Evolutionary conservation across 805 yeast genomes (phyloP).

Genomic region (Candida fluviatilis): DNA sequence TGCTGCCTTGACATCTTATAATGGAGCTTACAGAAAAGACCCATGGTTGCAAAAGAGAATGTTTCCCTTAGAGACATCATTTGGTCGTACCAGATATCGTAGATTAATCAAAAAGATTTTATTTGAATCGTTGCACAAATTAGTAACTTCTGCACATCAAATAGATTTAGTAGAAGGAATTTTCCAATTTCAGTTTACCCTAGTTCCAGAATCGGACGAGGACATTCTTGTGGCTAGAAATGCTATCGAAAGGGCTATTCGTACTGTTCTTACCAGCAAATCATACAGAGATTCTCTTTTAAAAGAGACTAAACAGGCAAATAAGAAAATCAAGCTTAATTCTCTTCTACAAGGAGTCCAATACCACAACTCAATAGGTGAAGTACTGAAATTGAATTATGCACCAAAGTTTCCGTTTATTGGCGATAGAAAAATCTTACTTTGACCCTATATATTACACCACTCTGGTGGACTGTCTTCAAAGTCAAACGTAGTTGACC

Average conservation of each 20-base stretch:
- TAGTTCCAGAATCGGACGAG: constrained; percentile 17
- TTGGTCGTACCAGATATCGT: constrained; percentile 22
- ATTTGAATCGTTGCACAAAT: constrained; percentile 12
- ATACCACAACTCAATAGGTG: constrained; percentile 12
- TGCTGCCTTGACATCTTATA: constrained; percentile 17
- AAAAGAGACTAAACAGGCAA: background rate
- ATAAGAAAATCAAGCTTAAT: background rate
- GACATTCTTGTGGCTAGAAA: constrained; percentile 12
- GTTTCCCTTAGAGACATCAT: constrained; percentile 31
- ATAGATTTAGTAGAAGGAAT: constrained; percentile 20
- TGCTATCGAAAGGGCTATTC: constrained; percentile 11
- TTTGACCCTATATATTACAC: constrained; percentile 15
- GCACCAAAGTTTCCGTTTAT: constrained; percentile 23
- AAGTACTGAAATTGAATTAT: constrained; percentile 1
- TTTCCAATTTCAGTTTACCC: constrained; percentile 15
- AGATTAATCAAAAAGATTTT: constrained; percentile 16
- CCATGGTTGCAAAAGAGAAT: constrained; percentile 20
- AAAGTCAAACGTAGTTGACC: constrained; percentile 27
- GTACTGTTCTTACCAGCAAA: constrained; percentile 1
- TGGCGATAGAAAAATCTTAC: background rate
- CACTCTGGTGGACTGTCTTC: constrained; percentile 46
- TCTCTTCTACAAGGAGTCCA: background rate
- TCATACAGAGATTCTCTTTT: background rate
- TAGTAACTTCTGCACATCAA: background rate
- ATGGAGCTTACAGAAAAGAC: constrained; percentile 21